Conservation (phyloP, 31 red algal species). For the Porphyra umbilicalis region DNA sequence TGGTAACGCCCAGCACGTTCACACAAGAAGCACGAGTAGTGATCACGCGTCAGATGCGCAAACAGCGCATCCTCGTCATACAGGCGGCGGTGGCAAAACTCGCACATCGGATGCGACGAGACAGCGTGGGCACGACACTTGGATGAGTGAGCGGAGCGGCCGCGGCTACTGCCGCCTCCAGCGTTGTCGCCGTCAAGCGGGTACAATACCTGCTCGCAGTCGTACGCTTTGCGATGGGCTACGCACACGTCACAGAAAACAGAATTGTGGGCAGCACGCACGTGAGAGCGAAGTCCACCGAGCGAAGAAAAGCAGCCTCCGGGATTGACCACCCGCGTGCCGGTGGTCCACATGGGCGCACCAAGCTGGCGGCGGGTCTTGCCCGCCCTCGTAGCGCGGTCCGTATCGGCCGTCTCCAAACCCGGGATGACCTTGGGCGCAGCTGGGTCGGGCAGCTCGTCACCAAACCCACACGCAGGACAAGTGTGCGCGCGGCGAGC, state of each 20-base stretch:
- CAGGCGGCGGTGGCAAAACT: slow-evolving; percentile 54
- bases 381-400: neutral
- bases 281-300: neutral
- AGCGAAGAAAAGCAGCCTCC: neutral
- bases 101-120: slow-evolving; percentile 61
- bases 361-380: neutral
- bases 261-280: neutral
- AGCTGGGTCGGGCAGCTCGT: neutral
- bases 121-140: slow-evolving; percentile 26
- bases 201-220: slow-evolving; percentile 16
- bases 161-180: neutral
- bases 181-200: slow-evolving; percentile 24
- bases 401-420: neutral
- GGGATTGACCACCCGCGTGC: neutral
- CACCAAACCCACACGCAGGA: slow-evolving; percentile 7
- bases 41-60: slow-evolving; percentile 66
- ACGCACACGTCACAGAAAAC: neutral
- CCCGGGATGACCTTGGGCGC: neutral
- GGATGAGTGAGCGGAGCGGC: neutral
- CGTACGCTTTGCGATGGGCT: neutral
- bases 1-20: slow-evolving; percentile 78
- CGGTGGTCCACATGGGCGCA: neutral
- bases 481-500: slow-evolving; percentile 48
- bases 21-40: slow-evolving; percentile 83
- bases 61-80: slow-evolving; percentile 82